A percentile compares a stretch with the other conserved stretches of the same genome.
Conservation (phyloP, 2,329 filamentous ascomycete genomes). For the Aspergillus oerlinghausenensis region DNA sequence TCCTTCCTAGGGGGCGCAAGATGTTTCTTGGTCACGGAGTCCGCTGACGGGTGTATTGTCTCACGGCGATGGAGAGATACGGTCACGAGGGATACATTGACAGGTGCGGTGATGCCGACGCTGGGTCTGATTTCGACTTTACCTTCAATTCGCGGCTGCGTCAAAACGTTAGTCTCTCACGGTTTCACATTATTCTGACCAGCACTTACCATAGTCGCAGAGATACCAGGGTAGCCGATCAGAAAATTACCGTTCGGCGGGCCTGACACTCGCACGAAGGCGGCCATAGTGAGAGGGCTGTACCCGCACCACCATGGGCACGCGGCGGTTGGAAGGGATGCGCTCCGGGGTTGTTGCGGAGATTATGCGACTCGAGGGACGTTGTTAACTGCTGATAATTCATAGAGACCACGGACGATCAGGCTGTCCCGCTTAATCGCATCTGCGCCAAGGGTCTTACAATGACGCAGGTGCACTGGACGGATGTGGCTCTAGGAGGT, state of each 20-base stretch:
- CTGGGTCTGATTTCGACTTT: constrained; percentile 93
- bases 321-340: constrained; percentile 25
- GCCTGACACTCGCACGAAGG: constrained; percentile 92
- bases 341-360: constrained; percentile 22
- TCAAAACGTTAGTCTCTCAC: constrained; percentile 7
- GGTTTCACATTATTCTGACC: not conserved
- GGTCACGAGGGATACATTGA: constrained; percentile 85
- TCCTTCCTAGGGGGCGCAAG: constrained; percentile 87
- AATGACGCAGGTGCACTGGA: constrained; percentile 11
- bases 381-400: constrained; percentile 17
- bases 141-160: constrained; percentile 89
- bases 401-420: constrained; percentile 21
- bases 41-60: constrained; percentile 92
- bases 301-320: constrained; percentile 39
- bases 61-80: constrained; percentile 91
- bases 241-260: constrained; percentile 96
- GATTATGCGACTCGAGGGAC: constrained; percentile 22
- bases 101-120: constrained; percentile 79
- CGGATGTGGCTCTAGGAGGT: constrained; percentile 6
- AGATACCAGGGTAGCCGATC: constrained; percentile 96
- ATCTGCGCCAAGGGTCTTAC: constrained; percentile 11
- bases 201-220: constrained; percentile 81
- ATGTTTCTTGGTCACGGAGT: constrained; percentile 88
- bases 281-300: constrained; percentile 54
- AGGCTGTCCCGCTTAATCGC: constrained; percentile 6